phyloP scores from a whole-genome alignment of 2,329 filamentous ascomycete species.

The Pseudocercospora fuligena region DNA sequence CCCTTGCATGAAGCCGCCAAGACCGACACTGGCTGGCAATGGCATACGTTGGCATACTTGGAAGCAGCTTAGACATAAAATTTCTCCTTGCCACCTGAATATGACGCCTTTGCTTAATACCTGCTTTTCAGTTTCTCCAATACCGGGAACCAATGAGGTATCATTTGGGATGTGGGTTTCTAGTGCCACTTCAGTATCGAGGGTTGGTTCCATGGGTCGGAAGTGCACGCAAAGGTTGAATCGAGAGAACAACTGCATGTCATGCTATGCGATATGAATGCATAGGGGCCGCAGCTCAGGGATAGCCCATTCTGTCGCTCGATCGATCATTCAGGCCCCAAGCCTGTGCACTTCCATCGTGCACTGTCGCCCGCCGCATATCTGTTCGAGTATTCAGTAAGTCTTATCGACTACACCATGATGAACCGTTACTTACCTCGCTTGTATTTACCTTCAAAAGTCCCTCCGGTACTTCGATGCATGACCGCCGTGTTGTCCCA shows the following conservation, averaged over 20 bases:
- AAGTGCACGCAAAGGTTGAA: neutral
- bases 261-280: neutral
- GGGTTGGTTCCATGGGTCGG: neutral
- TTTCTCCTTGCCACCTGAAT: neutral
- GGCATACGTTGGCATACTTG: neutral
- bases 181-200: neutral
- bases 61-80: neutral
- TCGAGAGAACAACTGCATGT: neutral
- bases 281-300: neutral
- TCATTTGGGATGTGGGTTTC: neutral
- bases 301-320: slow-evolving; percentile 19
- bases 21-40: neutral
- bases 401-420: neutral
- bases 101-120: neutral
- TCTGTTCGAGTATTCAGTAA: slow-evolving; percentile 50
- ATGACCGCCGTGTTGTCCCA: slow-evolving; percentile 66
- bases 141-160: neutral
- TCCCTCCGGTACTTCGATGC: slow-evolving; percentile 58
- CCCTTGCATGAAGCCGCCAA: slow-evolving; percentile 28
- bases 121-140: neutral
- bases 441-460: slow-evolving; percentile 50
- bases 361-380: slow-evolving; percentile 62
- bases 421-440: slow-evolving; percentile 16
- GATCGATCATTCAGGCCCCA: slow-evolving; percentile 51
- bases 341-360: slow-evolving; percentile 51